Percentiles rank a stretch among this genome's conserved stretches.
Evolutionary conservation across 1,284 basidiomycete species (phyloP).

Genomic region (Bothia castanella): DNA sequence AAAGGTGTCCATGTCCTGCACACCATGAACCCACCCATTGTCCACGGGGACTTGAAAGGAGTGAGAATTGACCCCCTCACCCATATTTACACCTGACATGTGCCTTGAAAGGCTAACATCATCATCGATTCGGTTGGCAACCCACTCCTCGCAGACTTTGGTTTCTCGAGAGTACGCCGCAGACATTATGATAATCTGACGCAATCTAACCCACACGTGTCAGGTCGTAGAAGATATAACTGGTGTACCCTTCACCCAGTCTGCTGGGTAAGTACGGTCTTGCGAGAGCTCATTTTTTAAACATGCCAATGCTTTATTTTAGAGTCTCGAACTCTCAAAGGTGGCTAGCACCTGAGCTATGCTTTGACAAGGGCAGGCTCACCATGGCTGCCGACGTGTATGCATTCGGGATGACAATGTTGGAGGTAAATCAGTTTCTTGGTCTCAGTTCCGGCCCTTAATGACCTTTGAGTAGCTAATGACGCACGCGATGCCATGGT

Average conservation of each 20-base stretch:
- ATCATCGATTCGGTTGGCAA: conserved; percentile 44
- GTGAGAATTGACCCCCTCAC: conserved; percentile 31
- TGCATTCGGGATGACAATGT: conserved; percentile 51
- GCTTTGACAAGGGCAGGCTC: conserved; percentile 44
- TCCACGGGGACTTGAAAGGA: conserved; percentile 53
- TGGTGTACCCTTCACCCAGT: conserved; percentile 52
- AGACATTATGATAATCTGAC: not conserved
- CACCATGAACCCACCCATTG: conserved; percentile 44
- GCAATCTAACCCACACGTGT: conserved; percentile 1
- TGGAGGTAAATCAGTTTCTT: conserved; percentile 39
- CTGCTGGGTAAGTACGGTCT: conserved; percentile 36
- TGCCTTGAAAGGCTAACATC: conserved; percentile 45
- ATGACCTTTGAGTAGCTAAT: conserved; percentile 37
- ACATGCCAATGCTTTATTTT: not conserved
- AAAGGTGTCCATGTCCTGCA: conserved; percentile 48
- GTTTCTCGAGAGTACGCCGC: conserved; percentile 45
- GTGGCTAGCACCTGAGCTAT: conserved; percentile 58
- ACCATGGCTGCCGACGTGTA: conserved; percentile 51
- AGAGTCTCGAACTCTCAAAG: conserved; percentile 38
- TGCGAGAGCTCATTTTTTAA: not conserved
- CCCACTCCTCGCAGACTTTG: conserved; percentile 56
- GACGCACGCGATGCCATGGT: conserved; percentile 49
- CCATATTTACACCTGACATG: conserved; percentile 4
- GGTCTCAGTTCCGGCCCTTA: not conserved
- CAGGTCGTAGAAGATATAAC: conserved; percentile 55